Conservation (phyloP, 2,329 filamentous ascomycete species). For the Zymoseptoria brevis region DNA sequence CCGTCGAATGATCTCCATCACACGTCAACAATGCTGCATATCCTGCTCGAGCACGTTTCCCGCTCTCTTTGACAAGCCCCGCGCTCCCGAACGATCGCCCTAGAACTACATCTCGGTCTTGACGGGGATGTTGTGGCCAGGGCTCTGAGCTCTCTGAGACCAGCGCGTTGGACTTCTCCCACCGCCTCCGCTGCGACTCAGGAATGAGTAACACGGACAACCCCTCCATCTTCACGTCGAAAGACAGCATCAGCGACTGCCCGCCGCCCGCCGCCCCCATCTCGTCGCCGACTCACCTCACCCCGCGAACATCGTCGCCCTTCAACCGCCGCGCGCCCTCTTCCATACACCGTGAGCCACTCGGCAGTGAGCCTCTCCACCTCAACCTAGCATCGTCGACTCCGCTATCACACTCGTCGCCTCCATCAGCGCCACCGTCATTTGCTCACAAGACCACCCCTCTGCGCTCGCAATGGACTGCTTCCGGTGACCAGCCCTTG, state of each 20-base stretch:
- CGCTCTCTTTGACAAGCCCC: not conserved
- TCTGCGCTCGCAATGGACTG: slow-evolving; percentile 9
- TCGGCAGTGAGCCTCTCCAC: too few relatives aligned
- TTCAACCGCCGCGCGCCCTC: slow-evolving; percentile 6
- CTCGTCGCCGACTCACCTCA: slow-evolving; percentile 2
- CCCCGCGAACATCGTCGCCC: slow-evolving; percentile 14
- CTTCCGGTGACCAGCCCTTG: slow-evolving; percentile 9
- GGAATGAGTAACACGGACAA: slow-evolving; percentile 14
- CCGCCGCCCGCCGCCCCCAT: slow-evolving; percentile 1
- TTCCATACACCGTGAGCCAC: not conserved
- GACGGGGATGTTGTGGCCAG: not conserved
- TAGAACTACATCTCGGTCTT: not conserved
- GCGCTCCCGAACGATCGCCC: not conserved
- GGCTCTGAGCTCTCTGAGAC: too few relatives aligned
- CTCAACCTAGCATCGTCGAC: not conserved
- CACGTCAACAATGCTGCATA: not conserved
- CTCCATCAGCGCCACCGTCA: not conserved
- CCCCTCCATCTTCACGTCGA: slow-evolving; percentile 16
- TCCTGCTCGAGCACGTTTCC: not conserved
- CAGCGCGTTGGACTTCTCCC: not conserved
- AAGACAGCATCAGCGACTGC: slow-evolving; percentile 7
- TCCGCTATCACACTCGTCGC: not conserved
- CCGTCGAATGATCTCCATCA: not conserved
- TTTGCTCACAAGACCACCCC: not conserved
- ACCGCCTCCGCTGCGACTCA: not conserved